These are phyloP conservation scores for Pseudoscleropodium purum DNA, from an alignment of 225 moss, liverwort and hornwort genomes.

Conservation along the genomic window DNA sequence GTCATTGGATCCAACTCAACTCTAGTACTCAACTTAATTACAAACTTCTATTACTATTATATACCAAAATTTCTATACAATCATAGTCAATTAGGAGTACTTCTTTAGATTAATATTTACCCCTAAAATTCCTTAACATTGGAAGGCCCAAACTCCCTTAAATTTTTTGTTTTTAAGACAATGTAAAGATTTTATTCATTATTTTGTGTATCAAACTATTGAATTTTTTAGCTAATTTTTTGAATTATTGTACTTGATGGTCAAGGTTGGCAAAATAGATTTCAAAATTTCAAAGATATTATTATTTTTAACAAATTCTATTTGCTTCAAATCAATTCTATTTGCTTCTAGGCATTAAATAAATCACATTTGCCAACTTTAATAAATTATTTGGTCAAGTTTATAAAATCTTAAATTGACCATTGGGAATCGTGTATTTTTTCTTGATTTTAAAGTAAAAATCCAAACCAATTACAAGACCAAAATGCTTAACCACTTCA, in stretches of 20 bases:
- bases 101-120: too few relatives aligned
- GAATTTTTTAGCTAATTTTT: neutral
- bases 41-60: neutral
- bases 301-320: too few relatives aligned
- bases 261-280: neutral
- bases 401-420: too few relatives aligned
- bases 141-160: neutral
- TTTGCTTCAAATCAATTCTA: neutral
- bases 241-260: neutral
- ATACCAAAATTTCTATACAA: too few relatives aligned
- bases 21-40: too few relatives aligned
- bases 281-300: neutral
- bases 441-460: neutral
- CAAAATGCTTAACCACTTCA: fast-evolving
- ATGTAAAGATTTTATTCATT: neutral
- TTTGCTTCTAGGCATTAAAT: neutral
- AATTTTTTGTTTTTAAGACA: neutral
- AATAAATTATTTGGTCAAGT: neutral
- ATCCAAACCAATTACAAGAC: neutral
- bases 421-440: fast-evolving
- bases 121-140: too few relatives aligned
- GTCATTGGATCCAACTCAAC: neutral
- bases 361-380: neutral
- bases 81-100: too few relatives aligned
- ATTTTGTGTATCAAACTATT: neutral